Percentiles rank a stretch among this genome's conserved stretches.
phyloP scores from a whole-genome alignment of 2,329 filamentous ascomycete genomes.

The Talaromyces sp. region DNA sequence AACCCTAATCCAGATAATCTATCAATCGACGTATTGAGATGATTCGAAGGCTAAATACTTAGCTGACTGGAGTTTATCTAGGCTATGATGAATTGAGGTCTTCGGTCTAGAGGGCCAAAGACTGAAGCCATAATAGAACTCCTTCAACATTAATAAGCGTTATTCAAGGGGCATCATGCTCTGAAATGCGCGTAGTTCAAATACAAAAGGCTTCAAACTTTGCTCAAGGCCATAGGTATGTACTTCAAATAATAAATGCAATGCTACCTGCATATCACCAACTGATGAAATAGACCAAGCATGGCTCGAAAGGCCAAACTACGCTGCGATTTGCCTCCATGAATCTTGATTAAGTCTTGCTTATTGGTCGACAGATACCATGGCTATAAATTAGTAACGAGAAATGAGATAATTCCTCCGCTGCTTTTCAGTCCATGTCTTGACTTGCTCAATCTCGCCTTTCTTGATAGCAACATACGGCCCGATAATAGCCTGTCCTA shows the following conservation, averaged over 20 bases:
- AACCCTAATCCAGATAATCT: not conserved
- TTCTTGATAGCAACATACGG: slow-evolving; percentile 14
- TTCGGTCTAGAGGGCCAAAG: not conserved
- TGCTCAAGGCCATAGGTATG: no score
- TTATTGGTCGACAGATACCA: not conserved
- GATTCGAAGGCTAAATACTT: not conserved
- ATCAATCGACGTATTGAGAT: no score
- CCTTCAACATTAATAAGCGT: not conserved
- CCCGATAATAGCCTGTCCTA: slow-evolving; percentile 2
- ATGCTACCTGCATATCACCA: not conserved
- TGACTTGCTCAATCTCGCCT: slow-evolving; percentile 11
- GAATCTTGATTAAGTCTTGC: not conserved
- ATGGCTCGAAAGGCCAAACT: no score
- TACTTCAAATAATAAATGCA: not conserved
- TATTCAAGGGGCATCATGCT: not conserved
- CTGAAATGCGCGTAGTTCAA: no score
- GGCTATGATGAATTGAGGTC: not conserved
- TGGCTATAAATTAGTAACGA: slow-evolving; percentile 1
- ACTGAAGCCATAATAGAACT: not conserved
- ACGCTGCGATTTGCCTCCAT: no score
- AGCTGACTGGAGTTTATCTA: not conserved
- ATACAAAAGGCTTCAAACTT: no score
- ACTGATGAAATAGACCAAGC: no score
- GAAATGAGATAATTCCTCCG: slow-evolving; percentile 14
- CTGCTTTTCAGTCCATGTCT: slow-evolving; percentile 11